Evolutionary conservation across 768 basidiomycete genomes (phyloP).

Genomic region (Leccinum fibrillosum): DNA sequence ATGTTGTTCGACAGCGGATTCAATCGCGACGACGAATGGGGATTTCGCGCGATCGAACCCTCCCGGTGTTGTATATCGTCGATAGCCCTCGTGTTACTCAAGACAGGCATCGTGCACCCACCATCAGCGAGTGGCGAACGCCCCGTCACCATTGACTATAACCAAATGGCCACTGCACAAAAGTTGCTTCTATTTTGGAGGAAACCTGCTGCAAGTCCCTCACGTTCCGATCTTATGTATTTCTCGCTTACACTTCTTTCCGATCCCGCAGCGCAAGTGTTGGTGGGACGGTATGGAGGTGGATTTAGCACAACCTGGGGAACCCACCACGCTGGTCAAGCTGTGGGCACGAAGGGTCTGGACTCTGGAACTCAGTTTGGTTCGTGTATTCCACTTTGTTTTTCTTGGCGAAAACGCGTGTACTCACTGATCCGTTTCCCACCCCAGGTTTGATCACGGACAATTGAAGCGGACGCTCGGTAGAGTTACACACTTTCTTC

Average conservation of each 20-base stretch:
- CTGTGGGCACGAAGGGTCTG: constrained; percentile 97
- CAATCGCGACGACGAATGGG: constrained; percentile 97
- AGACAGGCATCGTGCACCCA: constrained; percentile 88
- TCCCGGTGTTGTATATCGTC: constrained; percentile 97
- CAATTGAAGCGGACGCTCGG: background rate
- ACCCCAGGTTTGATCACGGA: constrained; percentile 18
- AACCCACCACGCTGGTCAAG: constrained; percentile 62
- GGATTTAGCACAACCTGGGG: constrained; percentile 62
- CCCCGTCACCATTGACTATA: constrained; percentile 80
- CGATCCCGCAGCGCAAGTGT: constrained; percentile 80
- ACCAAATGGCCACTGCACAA: constrained; percentile 96
- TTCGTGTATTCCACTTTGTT: constrained; percentile 33
- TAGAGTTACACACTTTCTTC: constrained; percentile 5
- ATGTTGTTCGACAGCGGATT: constrained; percentile 60
- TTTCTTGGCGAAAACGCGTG: background rate
- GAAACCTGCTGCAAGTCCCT: constrained; percentile 88
- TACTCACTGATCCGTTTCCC: constrained; percentile 8
- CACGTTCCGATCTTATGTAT: background rate
- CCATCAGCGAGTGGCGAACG: constrained; percentile 52
- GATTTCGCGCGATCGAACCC: constrained; percentile 93
- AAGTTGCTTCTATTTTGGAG: constrained; percentile 98
- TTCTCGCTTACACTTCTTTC: background rate
- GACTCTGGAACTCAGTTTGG: constrained; percentile 96
- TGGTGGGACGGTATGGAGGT: constrained; percentile 99
- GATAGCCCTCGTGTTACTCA: constrained; percentile 94